These are phyloP conservation scores for Mucor lusitanicus DNA, from an alignment of 371 early-diverging fungal species.

Conservation along the genomic window DNA sequence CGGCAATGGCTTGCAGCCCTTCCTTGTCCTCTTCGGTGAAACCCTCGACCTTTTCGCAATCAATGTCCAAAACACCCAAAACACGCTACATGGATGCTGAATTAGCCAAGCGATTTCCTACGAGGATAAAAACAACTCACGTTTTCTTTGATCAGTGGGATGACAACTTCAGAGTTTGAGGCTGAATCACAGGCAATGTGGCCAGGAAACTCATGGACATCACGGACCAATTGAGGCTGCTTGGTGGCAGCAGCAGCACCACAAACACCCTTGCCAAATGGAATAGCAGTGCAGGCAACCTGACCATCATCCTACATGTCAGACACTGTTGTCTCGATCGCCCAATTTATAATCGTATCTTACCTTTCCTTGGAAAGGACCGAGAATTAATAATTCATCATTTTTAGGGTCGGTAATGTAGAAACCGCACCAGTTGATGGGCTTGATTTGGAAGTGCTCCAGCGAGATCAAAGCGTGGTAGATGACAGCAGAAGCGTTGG, in stretches of 20 bases:
- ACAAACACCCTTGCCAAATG: slow-evolving; percentile 86
- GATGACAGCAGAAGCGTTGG: slow-evolving; percentile 81
- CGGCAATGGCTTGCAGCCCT: slow-evolving; percentile 73
- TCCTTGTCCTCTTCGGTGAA: slow-evolving; percentile 76
- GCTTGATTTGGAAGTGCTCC: slow-evolving; percentile 64
- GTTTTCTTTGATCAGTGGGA: slow-evolving; percentile 72
- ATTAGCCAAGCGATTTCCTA: neutral
- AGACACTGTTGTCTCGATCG: neutral
- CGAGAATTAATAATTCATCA: slow-evolving; percentile 62
- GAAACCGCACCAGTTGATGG: slow-evolving; percentile 94
- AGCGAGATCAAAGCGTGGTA: slow-evolving; percentile 69
- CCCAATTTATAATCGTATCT: neutral
- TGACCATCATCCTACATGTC: slow-evolving; percentile 5
- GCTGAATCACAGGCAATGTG: slow-evolving; percentile 94
- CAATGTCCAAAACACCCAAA: slow-evolving; percentile 87
- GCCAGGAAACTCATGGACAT: slow-evolving; percentile 85
- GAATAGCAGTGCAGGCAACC: slow-evolving; percentile 86
- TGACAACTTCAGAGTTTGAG: slow-evolving; percentile 86
- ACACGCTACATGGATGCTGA: slow-evolving; percentile 43
- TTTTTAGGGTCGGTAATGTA: slow-evolving; percentile 68
- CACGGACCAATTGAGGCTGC: slow-evolving; percentile 64
- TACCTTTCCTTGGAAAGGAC: slow-evolving; percentile 92
- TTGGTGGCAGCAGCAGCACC: slow-evolving; percentile 73
- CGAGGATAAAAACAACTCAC: slow-evolving; percentile 27
- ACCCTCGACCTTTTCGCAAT: slow-evolving; percentile 73